Percentiles rank a stretch among this genome's conserved stretches.
These are phyloP conservation scores for Bodo saltans DNA, from an alignment of 78 protist genomes.

Conservation along the genomic window DNA sequence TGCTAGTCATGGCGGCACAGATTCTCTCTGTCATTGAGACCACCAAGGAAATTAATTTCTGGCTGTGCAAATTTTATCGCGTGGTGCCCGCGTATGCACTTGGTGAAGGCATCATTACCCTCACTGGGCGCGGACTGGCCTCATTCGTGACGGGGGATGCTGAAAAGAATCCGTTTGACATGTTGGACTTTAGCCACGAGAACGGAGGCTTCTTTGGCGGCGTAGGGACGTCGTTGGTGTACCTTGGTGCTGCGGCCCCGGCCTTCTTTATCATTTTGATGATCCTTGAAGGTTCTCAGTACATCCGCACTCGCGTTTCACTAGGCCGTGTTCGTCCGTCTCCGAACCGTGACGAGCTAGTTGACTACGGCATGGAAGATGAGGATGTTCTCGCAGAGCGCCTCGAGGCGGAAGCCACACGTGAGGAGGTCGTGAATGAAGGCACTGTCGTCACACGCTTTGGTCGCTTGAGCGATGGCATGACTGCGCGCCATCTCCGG, in stretches of 20 bases:
- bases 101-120: background rate
- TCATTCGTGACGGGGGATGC: too few relatives aligned
- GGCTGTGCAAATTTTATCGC: background rate
- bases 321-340: background rate
- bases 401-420: background rate
- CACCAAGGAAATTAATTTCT: background rate
- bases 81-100: constrained; percentile 21
- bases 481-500: background rate
- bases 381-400: background rate
- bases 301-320: background rate
- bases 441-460: too few relatives aligned
- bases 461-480: too few relatives aligned
- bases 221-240: background rate
- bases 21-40: background rate
- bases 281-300: background rate
- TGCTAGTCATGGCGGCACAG: background rate
- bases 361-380: background rate
- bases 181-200: background rate
- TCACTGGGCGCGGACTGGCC: too few relatives aligned
- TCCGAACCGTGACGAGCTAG: background rate
- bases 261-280: background rate
- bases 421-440: background rate
- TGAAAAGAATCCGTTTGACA: background rate
- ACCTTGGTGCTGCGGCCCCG: background rate
- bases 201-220: background rate